Percentiles rank a stretch among this genome's conserved stretches.
Evolutionary conservation across 305 asterid genomes (phyloP).

Genomic region (Fraxinus floribunda): DNA sequence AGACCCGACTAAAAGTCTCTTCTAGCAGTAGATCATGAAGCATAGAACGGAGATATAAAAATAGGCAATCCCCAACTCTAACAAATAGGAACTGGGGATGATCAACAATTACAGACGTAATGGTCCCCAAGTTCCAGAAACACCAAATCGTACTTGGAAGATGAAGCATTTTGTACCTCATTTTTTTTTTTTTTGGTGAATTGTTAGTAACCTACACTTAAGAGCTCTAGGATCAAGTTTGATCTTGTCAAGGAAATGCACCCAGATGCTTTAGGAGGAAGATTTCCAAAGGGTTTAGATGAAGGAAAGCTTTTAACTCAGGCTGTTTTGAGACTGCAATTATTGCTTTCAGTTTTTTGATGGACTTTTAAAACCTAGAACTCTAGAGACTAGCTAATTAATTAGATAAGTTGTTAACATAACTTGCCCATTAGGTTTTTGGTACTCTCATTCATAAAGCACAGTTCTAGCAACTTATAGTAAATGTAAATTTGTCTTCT

Average conservation of each 20-base stretch:
- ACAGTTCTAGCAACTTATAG: neutral
- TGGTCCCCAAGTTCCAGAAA: no score
- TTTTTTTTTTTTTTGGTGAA: neutral
- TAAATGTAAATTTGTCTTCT: neutral
- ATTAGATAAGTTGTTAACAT: neutral
- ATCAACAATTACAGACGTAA: no score
- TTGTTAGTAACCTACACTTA: neutral
- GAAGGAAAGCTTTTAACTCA: neutral
- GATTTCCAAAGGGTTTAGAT: neutral
- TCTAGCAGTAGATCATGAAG: no score
- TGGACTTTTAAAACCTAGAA: neutral
- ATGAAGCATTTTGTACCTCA: neutral
- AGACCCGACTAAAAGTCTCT: no score
- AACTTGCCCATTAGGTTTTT: neutral
- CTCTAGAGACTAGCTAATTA: neutral
- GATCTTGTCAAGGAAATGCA: neutral
- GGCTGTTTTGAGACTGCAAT: neutral
- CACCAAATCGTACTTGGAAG: neutral
- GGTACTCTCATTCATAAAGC: neutral
- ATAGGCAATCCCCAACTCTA: no score
- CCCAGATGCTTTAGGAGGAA: neutral
- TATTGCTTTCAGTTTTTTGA: neutral
- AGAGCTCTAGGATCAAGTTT: neutral
- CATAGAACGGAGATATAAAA: no score
- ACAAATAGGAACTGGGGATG: no score